A percentile compares a stretch with the other conserved stretches of the same genome.
phyloP scores from a whole-genome alignment of 139 green algal genomes.

The Picochlorum sp. region DNA sequence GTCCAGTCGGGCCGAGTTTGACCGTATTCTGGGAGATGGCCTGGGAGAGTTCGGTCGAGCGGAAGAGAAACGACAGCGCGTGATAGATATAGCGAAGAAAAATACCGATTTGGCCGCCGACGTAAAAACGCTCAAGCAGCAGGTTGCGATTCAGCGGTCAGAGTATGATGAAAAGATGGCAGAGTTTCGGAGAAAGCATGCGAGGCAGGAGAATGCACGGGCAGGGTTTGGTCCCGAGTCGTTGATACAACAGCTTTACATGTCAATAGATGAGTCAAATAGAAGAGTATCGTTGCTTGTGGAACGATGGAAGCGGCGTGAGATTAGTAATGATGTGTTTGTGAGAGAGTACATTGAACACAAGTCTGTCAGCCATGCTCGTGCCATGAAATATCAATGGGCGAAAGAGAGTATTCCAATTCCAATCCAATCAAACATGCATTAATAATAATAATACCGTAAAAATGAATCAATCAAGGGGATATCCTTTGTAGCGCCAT shows the following conservation, averaged over 20 bases:
- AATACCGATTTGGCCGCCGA: background rate
- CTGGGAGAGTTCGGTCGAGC: no score
- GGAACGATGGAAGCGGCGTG: background rate
- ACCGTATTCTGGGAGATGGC: no score
- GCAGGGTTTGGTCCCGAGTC: background rate
- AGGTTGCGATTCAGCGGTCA: background rate
- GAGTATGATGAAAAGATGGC: background rate
- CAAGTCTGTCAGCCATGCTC: slow-evolving; percentile 36
- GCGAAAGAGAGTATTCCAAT: slow-evolving; percentile 39
- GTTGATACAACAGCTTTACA: background rate
- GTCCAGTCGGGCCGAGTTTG: no score
- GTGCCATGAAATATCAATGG: slow-evolving; percentile 52
- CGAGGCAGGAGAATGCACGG: background rate
- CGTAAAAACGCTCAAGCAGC: background rate
- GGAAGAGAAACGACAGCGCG: background rate
- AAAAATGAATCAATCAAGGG: slow-evolving; percentile 9
- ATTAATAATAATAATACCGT: background rate
- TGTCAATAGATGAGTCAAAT: background rate
- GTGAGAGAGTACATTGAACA: slow-evolving; percentile 28
- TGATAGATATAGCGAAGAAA: background rate
- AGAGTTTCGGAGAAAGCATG: background rate
- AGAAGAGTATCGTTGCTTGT: background rate
- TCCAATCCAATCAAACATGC: background rate
- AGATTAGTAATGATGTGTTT: background rate
- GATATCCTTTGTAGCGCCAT: slow-evolving; percentile 42